Conservation (phyloP, 2,329 filamentous ascomycete genomes). For the Ustilaginoidea virens region DNA sequence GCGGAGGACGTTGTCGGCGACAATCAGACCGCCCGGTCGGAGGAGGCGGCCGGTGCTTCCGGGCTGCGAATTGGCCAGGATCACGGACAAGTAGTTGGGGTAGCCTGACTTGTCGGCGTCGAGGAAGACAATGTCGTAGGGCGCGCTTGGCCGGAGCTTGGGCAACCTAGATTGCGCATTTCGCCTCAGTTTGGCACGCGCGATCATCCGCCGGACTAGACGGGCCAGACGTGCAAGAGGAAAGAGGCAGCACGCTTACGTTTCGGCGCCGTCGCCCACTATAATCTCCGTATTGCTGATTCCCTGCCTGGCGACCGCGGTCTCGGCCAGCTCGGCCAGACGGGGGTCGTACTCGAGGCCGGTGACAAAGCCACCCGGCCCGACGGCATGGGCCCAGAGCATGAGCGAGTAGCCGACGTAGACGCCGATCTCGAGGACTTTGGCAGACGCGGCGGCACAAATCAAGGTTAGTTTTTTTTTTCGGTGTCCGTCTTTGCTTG, state of each 20-base stretch:
- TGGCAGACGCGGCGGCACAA: not conserved
- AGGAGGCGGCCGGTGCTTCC: conserved; percentile 24
- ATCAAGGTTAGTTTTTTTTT: not conserved
- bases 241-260: conserved; percentile 17
- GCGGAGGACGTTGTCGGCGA: conserved; percentile 39
- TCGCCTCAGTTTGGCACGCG: not conserved
- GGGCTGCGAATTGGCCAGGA: conserved; percentile 27
- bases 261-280: conserved; percentile 29
- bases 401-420: conserved; percentile 33
- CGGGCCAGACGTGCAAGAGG: too few species aligned
- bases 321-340: conserved; percentile 25
- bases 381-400: conserved; percentile 31
- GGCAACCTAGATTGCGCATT: conserved; percentile 9
- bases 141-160: conserved; percentile 15
- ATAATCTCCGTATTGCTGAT: conserved; percentile 30
- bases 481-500: not conserved
- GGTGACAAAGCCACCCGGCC: conserved; percentile 24
- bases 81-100: conserved; percentile 27
- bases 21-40: conserved; percentile 31
- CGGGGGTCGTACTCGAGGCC: conserved; percentile 29
- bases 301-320: conserved; percentile 21
- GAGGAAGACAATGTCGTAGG: conserved; percentile 39
- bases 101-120: conserved; percentile 39
- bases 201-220: too few species aligned
- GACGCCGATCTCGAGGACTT: conserved; percentile 33